Conservation (phyloP, 352 stramenopile species). For the Globisporangium spiculum region DNA sequence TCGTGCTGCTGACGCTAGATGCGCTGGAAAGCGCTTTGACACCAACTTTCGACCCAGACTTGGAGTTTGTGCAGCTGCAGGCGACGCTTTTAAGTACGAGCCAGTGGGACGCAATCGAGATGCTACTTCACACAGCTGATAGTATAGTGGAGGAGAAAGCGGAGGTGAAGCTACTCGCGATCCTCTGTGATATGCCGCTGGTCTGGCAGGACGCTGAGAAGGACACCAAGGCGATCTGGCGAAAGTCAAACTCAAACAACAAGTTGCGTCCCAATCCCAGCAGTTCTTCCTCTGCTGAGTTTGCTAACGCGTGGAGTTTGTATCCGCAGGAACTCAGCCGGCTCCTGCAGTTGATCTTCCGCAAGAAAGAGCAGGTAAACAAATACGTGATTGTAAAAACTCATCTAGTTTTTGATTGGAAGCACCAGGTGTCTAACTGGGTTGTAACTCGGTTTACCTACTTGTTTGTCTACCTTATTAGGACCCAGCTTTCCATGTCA, state of each 20-base stretch:
- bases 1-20: constrained; percentile 39
- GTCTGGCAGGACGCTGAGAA: constrained; percentile 29
- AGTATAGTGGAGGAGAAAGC: too few species aligned
- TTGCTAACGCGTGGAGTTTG: constrained; percentile 28
- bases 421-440: neutral
- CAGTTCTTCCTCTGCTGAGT: neutral
- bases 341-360: constrained; percentile 38
- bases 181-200: constrained; percentile 59
- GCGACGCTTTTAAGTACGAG: constrained; percentile 25
- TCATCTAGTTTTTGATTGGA: too few species aligned
- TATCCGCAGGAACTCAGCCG: constrained; percentile 37
- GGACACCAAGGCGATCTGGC: constrained; percentile 20
- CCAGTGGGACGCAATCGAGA: constrained; percentile 38
- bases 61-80: constrained; percentile 27
- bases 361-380: constrained; percentile 27
- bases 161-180: constrained; percentile 24
- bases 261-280: neutral
- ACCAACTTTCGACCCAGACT: neutral
- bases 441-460: neutral
- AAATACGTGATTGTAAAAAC: neutral
- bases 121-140: constrained; percentile 5
- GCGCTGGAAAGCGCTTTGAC: constrained; percentile 33
- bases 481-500: constrained; percentile 34
- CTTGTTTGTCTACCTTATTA: constrained; percentile 14
- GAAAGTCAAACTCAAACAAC: neutral